Base-by-base conservation (phyloP, 2,329 filamentous ascomycete genomes). In the Fusarium sp. region DNA sequence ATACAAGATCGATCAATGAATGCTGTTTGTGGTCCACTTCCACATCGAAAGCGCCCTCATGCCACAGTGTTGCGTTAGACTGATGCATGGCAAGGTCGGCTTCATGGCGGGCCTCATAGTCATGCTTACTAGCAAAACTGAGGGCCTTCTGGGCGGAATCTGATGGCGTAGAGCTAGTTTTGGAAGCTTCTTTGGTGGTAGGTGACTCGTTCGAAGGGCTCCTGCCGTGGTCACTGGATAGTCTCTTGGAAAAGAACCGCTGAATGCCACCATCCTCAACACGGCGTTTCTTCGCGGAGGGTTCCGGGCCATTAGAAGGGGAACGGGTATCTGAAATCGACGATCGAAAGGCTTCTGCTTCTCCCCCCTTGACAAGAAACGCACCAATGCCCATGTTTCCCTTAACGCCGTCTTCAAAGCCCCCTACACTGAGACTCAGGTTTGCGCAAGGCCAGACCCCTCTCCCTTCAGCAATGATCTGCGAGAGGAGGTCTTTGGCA, bases 361-460 rank as follows among this genome's bases (percentile, higher is more conserved):
- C 89, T 35, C 91, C 88, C 35, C 90, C 90, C 80, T 91, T 91
- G 26, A 97, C 83, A n/a, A 99, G 84, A 75, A 98, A 98, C 2
- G 88, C 86, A 43, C 92, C 91, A 70, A 99, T 98, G 33, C 92
- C 93, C 84, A 90, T 91, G 75, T 97, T 98, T 8, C 93, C 92
- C 39, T 86, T 89, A 60, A 95, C 83, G 4, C 93, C 92, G 69
- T 98, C 94, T 78, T 98, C 94, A 69, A 98, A 98, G 0, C 93
- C 94, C n/a, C 89, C 91, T 24, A 98, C 93, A 68, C 92, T 94
- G 44, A 98, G 81, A 60, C 93, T 96, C 11, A 99, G 84, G 76
- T 97, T 96, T n/a, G 89, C 85, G 77, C 96, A 98, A 9, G 96
- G 96, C 93, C 94, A 98, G 18, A 92, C 90, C 52, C 62, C 63